Evolutionary conservation across 2,329 filamentous ascomycete species (phyloP), one percentile per base, ranked within the genome.

Genomic region (Nannizziopsis arthrosporioides): DNA sequence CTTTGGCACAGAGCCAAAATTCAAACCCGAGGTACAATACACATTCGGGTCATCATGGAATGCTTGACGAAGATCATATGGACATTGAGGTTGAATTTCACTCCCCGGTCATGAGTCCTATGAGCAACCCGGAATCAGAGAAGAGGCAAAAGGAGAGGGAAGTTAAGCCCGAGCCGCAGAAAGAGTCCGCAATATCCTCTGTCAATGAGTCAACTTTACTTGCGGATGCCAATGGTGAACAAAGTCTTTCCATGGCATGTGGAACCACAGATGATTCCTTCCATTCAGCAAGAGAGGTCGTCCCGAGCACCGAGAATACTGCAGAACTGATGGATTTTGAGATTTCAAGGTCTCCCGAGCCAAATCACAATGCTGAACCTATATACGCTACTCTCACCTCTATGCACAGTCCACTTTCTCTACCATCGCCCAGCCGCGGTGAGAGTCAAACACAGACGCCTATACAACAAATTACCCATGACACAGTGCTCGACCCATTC

Each of bases 21-120:
- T 67, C 66, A 1, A 65, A 67, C 48, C 57, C 63, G 1, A 61
- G 62, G 42, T 65, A 64, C 39, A 68, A 70, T 45, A 66, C 66
- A 3, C 68, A 71, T 52, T 73, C 70, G 0, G 70, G 70, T 8
- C 72, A 73, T 48, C 68, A 73, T 61, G 69, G 67, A 36, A 66
- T 71, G 61, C 58, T 60, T 31, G 65, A 67, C 42, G 61, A 65
- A 36, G 67, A 67, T 15, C 65, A 69, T 19, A 55, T 67, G 50
- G 63, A 67, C 46, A 36, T 51, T 15, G 45, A 43, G n/a, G 22
- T 30, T 19, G 22, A 48, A 10, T 27, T 43, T 30, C 48, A 52
- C 11, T 22, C 32, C 3, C 34, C 44, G 15, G 34, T 49, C 6
- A 31, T 5, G 22, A 18, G 12, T n/a, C 22, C 36, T 5, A 30